phyloP scores from a whole-genome alignment of 768 basidiomycete genomes.

The Leucocoprinus birnbaumii region DNA sequence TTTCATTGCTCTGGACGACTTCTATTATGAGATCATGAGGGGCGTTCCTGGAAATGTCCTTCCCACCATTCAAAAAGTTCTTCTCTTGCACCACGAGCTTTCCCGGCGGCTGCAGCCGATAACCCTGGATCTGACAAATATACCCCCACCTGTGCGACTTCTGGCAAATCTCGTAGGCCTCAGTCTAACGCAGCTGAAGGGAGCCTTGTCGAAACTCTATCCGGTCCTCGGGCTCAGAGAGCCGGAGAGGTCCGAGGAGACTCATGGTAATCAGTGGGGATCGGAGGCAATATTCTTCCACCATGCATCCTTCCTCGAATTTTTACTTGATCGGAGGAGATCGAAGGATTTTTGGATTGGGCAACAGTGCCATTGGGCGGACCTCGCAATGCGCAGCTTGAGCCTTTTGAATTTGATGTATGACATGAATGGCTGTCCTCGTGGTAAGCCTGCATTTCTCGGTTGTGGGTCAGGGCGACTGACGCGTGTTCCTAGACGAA shows the following conservation, averaged over 20 bases:
- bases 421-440: no score
- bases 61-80: no score
- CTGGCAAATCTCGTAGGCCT: no score
- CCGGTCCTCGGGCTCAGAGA: not conserved
- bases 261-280: not conserved
- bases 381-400: no score
- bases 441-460: no score
- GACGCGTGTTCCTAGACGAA: no score
- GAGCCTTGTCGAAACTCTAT: not conserved
- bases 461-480: no score
- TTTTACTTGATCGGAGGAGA: not conserved
- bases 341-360: not conserved
- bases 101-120: no score
- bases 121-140: no score
- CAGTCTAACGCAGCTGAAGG: not conserved
- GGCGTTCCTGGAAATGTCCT: not conserved
- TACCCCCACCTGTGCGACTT: no score
- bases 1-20: not conserved
- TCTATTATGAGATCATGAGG: not conserved
- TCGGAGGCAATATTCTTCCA: not conserved
- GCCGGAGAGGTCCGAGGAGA: not conserved
- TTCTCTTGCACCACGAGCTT: no score
- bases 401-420: no score
- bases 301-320: constrained; percentile 7
- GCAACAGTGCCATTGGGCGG: not conserved